These are phyloP conservation scores for Syzygium jambos DNA, from an alignment of 345 rosid species.

Conservation along the genomic window DNA sequence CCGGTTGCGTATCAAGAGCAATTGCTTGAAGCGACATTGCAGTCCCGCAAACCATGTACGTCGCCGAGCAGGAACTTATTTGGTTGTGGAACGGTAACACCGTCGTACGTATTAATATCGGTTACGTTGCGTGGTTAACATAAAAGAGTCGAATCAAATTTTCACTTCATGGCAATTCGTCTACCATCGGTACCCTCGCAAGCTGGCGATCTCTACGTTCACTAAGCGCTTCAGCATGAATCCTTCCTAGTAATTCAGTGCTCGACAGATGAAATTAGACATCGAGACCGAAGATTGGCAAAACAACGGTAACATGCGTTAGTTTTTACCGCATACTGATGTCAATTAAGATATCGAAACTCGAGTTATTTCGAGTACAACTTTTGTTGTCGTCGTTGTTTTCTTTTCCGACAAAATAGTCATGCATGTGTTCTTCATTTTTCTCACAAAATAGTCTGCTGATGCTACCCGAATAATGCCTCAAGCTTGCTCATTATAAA, in stretches of 20 bases:
- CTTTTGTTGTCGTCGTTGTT: not conserved
- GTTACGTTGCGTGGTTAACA: not conserved
- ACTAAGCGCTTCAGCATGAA: not conserved
- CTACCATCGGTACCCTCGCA: not conserved
- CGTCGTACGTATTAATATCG: not conserved
- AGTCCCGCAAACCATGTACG: not conserved
- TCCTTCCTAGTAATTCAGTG: not conserved
- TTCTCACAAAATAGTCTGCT: not conserved
- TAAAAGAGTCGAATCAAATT: not conserved
- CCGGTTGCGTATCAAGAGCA: not conserved
- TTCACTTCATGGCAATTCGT: not conserved
- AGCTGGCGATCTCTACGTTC: not conserved
- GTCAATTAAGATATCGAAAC: not conserved
- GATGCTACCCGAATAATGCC: not conserved
- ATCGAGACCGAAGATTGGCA: not conserved
- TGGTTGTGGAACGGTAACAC: not conserved
- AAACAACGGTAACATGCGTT: not conserved
- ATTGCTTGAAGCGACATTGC: not conserved
- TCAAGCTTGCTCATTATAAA: not conserved
- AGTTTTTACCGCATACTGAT: not conserved
- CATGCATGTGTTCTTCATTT: not conserved
- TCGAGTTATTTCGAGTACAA: not conserved
- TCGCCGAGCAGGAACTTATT: not conserved
- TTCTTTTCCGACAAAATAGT: not conserved
- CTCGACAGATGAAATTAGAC: not conserved